Conservation (phyloP, 192 early-diverging fungal genomes). For the Diversispora eburnea region DNA sequence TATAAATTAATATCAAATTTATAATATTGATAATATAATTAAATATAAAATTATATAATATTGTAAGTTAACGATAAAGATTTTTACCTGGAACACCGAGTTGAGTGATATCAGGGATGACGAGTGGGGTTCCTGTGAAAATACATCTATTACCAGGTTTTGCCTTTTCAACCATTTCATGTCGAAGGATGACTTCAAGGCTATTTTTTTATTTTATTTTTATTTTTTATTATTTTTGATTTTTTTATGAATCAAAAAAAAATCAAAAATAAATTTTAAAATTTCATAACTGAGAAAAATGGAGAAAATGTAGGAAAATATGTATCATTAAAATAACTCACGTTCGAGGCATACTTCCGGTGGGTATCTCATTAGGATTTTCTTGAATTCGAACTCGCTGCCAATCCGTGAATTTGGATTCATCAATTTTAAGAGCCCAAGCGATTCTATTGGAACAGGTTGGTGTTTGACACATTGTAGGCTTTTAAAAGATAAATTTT, state of each 20-base stretch:
- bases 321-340: conserved; percentile 33
- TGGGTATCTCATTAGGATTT: conserved; percentile 91
- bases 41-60: conserved; percentile 31
- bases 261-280: too few species aligned
- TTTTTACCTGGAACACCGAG: conserved; percentile 63
- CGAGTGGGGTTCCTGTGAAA: conserved; percentile 87
- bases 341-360: conserved; percentile 95
- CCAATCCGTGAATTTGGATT: conserved; percentile 93
- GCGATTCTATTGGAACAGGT: conserved; percentile 75
- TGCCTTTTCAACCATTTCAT: conserved; percentile 88
- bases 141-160: conserved; percentile 93
- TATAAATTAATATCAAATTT: conserved; percentile 7
- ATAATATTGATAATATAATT: neutral
- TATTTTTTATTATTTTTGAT: neutral
- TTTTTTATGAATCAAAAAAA: too few species aligned
- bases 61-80: too few species aligned
- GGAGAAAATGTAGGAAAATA: too few species aligned
- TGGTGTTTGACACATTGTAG: conserved; percentile 76
- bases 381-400: conserved; percentile 96
- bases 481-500: conserved; percentile 41
- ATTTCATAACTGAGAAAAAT: too few species aligned
- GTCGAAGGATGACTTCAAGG: conserved; percentile 91
- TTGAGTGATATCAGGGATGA: conserved; percentile 86
- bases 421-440: conserved; percentile 80
- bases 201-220: conserved; percentile 34